A percentile compares a stretch with the other conserved stretches of the same genome.
Evolutionary conservation across 2,329 filamentous ascomycete genomes (phyloP).

Genomic region (Akanthomyces lecanii): DNA sequence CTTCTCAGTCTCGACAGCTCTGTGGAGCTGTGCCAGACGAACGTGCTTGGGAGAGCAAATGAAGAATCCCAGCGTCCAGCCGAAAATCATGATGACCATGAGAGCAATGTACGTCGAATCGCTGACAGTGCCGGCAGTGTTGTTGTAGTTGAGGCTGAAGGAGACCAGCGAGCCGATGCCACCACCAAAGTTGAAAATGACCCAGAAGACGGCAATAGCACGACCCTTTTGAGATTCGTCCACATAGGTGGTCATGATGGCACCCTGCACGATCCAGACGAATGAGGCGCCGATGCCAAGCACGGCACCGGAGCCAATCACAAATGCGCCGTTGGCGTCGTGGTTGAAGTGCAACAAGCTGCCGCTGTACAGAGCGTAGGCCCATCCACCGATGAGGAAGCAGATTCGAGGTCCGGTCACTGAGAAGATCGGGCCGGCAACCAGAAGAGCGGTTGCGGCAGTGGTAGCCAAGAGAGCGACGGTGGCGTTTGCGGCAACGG

Average conservation of each 20-base stretch:
- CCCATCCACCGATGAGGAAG: constrained; percentile 42
- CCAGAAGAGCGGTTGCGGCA: constrained; percentile 39
- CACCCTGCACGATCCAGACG: constrained; percentile 44
- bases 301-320: constrained; percentile 41
- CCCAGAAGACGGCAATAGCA: constrained; percentile 41
- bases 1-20: constrained; percentile 35
- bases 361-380: constrained; percentile 42
- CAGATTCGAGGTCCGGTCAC: constrained; percentile 39
- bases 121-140: constrained; percentile 39
- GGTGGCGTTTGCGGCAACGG: constrained; percentile 42
- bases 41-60: constrained; percentile 45
- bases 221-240: constrained; percentile 39
- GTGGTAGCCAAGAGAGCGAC: constrained; percentile 41
- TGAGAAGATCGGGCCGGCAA: constrained; percentile 41
- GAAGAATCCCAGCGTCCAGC: constrained; percentile 43
- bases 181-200: constrained; percentile 44
- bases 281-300: constrained; percentile 43
- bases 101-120: constrained; percentile 48
- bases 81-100: constrained; percentile 45
- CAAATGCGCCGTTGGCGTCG: constrained; percentile 37
- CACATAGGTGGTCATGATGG: constrained; percentile 46
- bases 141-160: constrained; percentile 41
- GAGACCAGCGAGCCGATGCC: constrained; percentile 40
- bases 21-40: constrained; percentile 33
- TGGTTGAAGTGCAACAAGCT: constrained; percentile 41